Base-by-base conservation (phyloP, 441 rosid species). In the Sinapis alba region DNA sequence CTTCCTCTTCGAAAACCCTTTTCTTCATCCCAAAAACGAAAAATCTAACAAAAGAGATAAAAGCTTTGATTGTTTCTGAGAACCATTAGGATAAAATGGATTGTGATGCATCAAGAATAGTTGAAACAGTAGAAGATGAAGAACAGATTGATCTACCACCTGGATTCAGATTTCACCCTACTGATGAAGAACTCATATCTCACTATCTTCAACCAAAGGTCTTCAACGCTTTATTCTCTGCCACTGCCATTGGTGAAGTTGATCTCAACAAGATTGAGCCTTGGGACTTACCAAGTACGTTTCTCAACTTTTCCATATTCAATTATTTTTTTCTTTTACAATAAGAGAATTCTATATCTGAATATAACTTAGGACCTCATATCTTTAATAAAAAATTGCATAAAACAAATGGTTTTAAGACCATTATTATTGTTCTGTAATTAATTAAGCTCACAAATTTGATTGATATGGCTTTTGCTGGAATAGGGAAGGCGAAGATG, bases 401-500 rank as follows among this genome's bases (percentile, higher is more conserved):
- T 9, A 61, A 16, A 34, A 61, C 45, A 61, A 18, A 61, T 36
- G 38, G 10, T 38, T 32, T 32, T 61, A 7, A 61, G 9, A 8
- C 38, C 28, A 21, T 21, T 54, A 28, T 21, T 18, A 4, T 27
- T 70, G 12, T 32, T 27, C 8, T 28, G 23, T 60, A 59, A 28
- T 28, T 15, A 6, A 4, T 36, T 26, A 32, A 20, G 26, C 23
- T 62, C 32, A 6, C 3, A 15, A 38, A 21, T 59, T 7, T 34
- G 6, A 41, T 41, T 41, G 50, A 12, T 61, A 11, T 54, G 13
- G 34, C 0, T 41, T 10, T 73, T 47, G 60, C 53, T 68, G 75
- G 45, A 34, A 50, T 7, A 94, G 98, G 87, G 89, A 94, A 88
- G 77, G 97, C 97, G 20, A 94, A 92, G 79, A 88, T 92, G 93